Conservation (phyloP, 2,329 filamentous ascomycete genomes). For the Colletotrichum caudatum region DNA sequence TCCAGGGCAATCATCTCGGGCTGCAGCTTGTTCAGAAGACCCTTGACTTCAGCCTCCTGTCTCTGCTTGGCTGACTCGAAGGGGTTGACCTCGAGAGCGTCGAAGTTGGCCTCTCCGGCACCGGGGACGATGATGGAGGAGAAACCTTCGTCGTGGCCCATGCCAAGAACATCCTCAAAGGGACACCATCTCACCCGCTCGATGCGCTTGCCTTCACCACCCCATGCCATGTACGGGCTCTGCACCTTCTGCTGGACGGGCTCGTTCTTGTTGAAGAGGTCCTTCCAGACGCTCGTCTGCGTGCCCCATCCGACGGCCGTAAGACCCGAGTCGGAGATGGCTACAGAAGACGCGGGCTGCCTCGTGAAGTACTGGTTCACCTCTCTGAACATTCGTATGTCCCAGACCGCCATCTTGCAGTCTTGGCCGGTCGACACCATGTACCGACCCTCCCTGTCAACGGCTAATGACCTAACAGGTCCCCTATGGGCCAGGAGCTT, state of each 20-base stretch:
- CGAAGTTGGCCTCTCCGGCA: constrained; percentile 96
- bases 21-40: constrained; percentile 91
- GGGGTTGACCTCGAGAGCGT: constrained; percentile 92
- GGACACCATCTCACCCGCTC: constrained; percentile 93
- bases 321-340: constrained; percentile 89
- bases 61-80: constrained; percentile 94
- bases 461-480: constrained; percentile 84
- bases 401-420: constrained; percentile 93
- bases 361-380: constrained; percentile 89
- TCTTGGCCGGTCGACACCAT: constrained; percentile 96
- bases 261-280: constrained; percentile 81
- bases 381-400: constrained; percentile 93
- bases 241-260: constrained; percentile 82
- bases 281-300: constrained; percentile 89
- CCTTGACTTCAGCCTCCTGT: constrained; percentile 91
- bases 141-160: constrained; percentile 88
- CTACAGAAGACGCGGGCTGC: constrained; percentile 83
- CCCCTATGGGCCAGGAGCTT: constrained; percentile 92
- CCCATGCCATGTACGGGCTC: constrained; percentile 93
- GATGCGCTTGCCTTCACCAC: constrained; percentile 83
- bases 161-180: constrained; percentile 91
- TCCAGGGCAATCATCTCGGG: constrained; percentile 98
- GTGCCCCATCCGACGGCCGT: constrained; percentile 94
- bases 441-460: constrained; percentile 92
- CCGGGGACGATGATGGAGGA: constrained; percentile 91